Evolutionary conservation across 169 alveolate genomes (phyloP), one percentile per base, ranked within the genome.

Genomic region (Prorocentrum cordatum): DNA sequence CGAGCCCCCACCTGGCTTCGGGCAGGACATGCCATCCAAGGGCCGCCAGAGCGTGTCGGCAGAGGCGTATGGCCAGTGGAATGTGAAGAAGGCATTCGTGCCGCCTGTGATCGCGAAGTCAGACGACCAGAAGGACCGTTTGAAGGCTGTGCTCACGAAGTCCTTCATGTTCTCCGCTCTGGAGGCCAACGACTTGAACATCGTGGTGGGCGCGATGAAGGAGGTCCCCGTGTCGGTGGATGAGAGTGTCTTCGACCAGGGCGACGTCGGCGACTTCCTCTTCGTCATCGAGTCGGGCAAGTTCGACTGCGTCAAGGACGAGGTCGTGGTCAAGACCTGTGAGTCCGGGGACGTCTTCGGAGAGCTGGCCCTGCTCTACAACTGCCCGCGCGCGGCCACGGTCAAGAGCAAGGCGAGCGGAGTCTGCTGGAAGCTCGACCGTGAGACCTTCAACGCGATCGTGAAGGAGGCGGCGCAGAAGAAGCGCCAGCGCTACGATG

Each of bases 351-450:
- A 96, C 80, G 92, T 95, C n/a, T 95, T 97, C 88, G 99, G 98
- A 18, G 99, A 97, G 90, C 94, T 97, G 1, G 97, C 98, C 18
- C 92, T 97, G 31, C 92, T 97, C 32, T 97, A 97, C 91, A 97
- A 96, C 93, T 93, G 96, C 32, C 97, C 98, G n/a, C 94, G 98
- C 84, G 98, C 98, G n/a, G 98, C 98, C 7, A 94, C 97, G 0
- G 96, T 97, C 10, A 88, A 71, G 31, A 97, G 98, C n/a, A 84
- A 29, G 50, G 94, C 79, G 7, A 77, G 36, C 66, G 93, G 96
- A 32, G 67, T 87, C 61, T 85, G 95, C 42, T 96, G 96, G 96
- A 89, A 95, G 20, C 90, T 97, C 18, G 98, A 96, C 92, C 93
- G 98, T 86, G 95, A 94, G 39, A 93, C 97, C 14, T 97, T 96